Conservation (phyloP, 1,284 basidiomycete species). For the Somion occarium region DNA sequence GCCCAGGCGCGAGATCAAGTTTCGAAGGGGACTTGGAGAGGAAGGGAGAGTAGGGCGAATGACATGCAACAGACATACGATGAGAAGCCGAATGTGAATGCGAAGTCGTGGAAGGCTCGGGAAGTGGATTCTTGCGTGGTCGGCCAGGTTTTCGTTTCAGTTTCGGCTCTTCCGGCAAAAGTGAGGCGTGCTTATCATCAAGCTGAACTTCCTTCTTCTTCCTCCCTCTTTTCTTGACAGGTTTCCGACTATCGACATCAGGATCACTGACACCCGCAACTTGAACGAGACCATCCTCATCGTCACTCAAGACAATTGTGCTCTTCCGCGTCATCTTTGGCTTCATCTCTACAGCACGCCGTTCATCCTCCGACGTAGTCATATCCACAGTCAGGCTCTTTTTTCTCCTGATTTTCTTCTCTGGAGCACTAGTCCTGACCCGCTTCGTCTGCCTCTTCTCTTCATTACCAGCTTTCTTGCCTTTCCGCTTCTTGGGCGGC, state of each 20-base stretch:
- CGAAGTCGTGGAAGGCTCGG: not conserved
- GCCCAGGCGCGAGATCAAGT: not conserved
- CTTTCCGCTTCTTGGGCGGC: not conserved
- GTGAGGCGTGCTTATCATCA: not conserved
- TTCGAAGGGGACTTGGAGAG: not conserved
- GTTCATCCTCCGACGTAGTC: too few species aligned
- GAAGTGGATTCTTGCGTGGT: constrained; percentile 3
- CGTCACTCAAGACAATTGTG: not conserved
- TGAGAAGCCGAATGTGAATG: not conserved
- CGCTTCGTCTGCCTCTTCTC: not conserved
- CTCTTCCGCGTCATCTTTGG: not conserved
- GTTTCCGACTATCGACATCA: not conserved
- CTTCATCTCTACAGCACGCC: not conserved
- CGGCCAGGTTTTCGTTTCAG: constrained; percentile 3
- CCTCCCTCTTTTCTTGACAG: not conserved
- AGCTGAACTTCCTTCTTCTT: not conserved
- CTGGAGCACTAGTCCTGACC: not conserved
- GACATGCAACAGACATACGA: not conserved
- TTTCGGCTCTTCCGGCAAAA: not conserved
- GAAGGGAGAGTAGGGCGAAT: not conserved
- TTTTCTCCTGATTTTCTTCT: not conserved
- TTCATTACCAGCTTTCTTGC: not conserved
- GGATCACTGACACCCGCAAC: not conserved
- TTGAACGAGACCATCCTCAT: not conserved
- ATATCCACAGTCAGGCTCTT: not conserved